phyloP scores from a whole-genome alignment of 2,329 filamentous ascomycete genomes.

The Nakataea oryzae region DNA sequence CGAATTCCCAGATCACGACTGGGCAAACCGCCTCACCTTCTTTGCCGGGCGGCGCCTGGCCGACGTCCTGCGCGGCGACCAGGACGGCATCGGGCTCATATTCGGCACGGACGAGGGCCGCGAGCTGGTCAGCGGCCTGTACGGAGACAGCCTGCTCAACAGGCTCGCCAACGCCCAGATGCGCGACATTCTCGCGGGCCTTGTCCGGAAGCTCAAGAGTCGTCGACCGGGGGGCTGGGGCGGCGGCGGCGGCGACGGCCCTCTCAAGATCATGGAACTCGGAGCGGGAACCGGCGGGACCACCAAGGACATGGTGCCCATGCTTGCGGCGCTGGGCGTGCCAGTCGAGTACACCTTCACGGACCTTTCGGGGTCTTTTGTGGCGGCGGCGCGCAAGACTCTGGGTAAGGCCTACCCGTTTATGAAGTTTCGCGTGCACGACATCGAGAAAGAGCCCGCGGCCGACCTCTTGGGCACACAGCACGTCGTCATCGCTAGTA shows the following conservation, averaged over 20 bases:
- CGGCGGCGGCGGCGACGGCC: not conserved
- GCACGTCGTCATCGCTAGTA: conserved; percentile 21
- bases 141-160: conserved; percentile 9
- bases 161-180: not conserved
- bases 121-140: conserved; percentile 20
- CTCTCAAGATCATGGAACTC: conserved; percentile 21
- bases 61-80: conserved; percentile 7
- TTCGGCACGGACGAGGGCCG: conserved; percentile 7
- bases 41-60: conserved; percentile 8
- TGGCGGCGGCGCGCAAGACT: conserved; percentile 15
- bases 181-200: not conserved
- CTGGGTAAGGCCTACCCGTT: conserved; percentile 10
- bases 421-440: conserved; percentile 17
- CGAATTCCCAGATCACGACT: conserved; percentile 15
- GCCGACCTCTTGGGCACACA: conserved; percentile 13
- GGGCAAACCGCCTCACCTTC: conserved; percentile 11
- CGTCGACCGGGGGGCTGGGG: too few relatives aligned
- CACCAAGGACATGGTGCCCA: conserved; percentile 16
- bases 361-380: conserved; percentile 22
- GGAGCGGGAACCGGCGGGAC: conserved; percentile 23
- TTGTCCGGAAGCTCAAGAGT: not conserved
- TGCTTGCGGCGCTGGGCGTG: conserved; percentile 15
- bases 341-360: conserved; percentile 27
- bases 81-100: conserved; percentile 8
- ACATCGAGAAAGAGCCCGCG: conserved; percentile 17